phyloP scores from a whole-genome alignment of 768 basidiomycete species.

The Obba rivulosa region DNA sequence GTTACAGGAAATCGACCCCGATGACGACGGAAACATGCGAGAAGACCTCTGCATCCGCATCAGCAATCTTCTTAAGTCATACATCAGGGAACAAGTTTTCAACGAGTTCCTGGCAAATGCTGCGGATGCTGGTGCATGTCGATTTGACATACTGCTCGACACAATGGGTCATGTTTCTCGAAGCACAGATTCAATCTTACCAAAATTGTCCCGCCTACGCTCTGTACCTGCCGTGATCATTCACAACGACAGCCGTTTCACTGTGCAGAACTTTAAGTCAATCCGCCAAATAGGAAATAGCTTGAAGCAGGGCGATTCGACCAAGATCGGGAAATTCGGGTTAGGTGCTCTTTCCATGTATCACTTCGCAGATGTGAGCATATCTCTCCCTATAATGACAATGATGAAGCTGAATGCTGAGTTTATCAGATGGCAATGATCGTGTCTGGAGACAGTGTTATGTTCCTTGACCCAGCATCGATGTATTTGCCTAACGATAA shows the following conservation, averaged over 20 bases:
- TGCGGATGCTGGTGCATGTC: slow-evolving; percentile 40
- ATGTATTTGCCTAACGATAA: slow-evolving; percentile 29
- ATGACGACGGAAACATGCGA: slow-evolving; percentile 37
- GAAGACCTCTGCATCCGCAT: slow-evolving; percentile 40
- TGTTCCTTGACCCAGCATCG: slow-evolving; percentile 44
- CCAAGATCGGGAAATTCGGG: slow-evolving; percentile 48
- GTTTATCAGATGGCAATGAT: slow-evolving; percentile 26
- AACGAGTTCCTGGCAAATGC: slow-evolving; percentile 53
- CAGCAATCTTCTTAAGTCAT: slow-evolving; percentile 34
- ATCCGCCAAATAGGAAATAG: slow-evolving; percentile 41
- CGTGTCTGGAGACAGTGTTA: slow-evolving; percentile 23
- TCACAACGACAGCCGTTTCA: slow-evolving; percentile 39
- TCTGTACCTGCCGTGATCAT: slow-evolving; percentile 35
- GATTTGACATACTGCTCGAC: slow-evolving; percentile 38
- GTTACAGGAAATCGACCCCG: slow-evolving; percentile 11
- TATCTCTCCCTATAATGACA: not conserved
- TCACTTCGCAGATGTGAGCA: slow-evolving; percentile 43
- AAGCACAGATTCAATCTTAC: slow-evolving; percentile 23
- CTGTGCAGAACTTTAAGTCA: slow-evolving; percentile 38
- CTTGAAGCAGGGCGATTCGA: slow-evolving; percentile 31
- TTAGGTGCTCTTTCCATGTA: slow-evolving; percentile 48
- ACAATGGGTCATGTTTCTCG: not conserved
- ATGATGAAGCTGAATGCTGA: not conserved
- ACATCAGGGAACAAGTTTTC: slow-evolving; percentile 37
- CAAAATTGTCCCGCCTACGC: slow-evolving; percentile 31